Evolutionary conservation across 805 yeast genomes (phyloP), one percentile per base, ranked within the genome.

Genomic region (Starmera pachycereana): DNA sequence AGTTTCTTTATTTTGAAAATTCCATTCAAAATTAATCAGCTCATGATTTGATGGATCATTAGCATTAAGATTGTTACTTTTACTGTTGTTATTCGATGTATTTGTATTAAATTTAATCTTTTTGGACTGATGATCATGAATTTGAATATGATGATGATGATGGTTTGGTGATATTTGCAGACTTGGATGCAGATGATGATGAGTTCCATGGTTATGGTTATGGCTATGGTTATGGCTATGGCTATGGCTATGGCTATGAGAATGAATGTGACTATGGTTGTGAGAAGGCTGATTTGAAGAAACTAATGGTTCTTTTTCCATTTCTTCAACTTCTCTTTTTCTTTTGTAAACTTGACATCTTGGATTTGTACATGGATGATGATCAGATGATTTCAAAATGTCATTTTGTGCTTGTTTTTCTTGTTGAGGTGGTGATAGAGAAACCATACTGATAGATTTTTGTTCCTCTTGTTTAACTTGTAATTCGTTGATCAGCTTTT

Each of bases 1-100:
- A 50, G 76, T 36, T 53, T 65, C 68, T 42, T 66, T 68, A 27
- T 61, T 55, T 37, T 58, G 58, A 44, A 54, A 52, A 35, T 53
- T 53, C 51, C 58, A 53, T 30, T 50, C 56, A 37, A 52, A 54
- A 35, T 49, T 49, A 8, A 49, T 50, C 25, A 46, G 29, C 12
- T 33, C 36, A 12, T 13, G 13, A 7, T 32, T 32, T 32, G 33
- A 12, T 8, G 8, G 19, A 16, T 14, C 19, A 16, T 13, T 7
- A 12, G 27, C 28, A 19, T 5, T 33, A 8, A 10, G 22, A 12
- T 19, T n/a, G n/a, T n/a, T n/a, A n/a, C n/a, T n/a, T n/a, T n/a
- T 13, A 13, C n/a, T 25, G 12, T 19, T 22, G 9, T 33, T 22
- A 4, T 3, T 10, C 3, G 36, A 6, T n/a, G 36, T 13, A 10